phyloP scores from a whole-genome alignment of 495 filamentous ascomycete genomes.

The Tuber microsphaerosporum region DNA sequence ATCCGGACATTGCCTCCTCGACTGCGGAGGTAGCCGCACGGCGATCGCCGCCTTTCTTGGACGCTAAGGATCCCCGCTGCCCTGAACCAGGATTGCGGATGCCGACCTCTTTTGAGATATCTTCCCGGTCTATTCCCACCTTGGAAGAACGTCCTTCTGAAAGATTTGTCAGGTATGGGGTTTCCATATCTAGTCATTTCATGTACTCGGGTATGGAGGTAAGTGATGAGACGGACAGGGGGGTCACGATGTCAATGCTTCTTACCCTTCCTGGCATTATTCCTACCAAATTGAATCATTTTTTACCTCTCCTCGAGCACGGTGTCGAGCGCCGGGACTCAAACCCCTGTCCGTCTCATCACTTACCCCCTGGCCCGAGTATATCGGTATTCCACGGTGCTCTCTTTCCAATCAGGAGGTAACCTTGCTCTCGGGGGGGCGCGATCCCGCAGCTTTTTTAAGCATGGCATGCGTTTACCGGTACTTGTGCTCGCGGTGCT shows the following conservation, averaged over 20 bases:
- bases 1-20: neutral
- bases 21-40: slow-evolving; percentile 30
- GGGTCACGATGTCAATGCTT: no score
- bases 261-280: no score
- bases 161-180: neutral
- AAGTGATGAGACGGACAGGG: no score
- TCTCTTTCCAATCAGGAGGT: neutral
- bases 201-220: neutral
- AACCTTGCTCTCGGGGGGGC: neutral
- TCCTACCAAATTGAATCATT: no score
- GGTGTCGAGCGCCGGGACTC: no score
- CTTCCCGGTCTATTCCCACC: neutral
- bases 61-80: slow-evolving; percentile 1
- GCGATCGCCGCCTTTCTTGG: slow-evolving; percentile 21
- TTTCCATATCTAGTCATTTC: neutral
- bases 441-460: neutral
- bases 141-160: neutral
- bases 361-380: no score
- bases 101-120: neutral
- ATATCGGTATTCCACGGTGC: neutral
- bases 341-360: no score
- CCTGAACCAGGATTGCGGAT: neutral
- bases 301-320: no score
- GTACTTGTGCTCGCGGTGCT: neutral
- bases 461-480: neutral